A percentile compares a stretch with the other conserved stretches of the same genome.
phyloP scores from a whole-genome alignment of 495 filamentous ascomycete species.

The Trypethelium eluteriae region DNA sequence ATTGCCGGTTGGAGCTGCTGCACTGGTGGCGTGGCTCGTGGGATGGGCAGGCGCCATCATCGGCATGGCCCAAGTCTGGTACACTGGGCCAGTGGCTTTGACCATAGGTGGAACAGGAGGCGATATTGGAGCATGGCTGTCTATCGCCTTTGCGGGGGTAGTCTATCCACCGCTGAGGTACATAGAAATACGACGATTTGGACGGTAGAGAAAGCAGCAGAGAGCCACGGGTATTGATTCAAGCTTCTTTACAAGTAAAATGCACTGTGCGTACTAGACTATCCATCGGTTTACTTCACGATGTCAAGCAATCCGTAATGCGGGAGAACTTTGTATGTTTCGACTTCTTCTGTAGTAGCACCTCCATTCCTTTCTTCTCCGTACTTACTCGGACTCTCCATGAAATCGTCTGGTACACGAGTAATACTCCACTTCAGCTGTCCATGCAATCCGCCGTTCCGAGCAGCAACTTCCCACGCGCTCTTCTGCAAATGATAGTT shows the following conservation, averaged over 20 bases:
- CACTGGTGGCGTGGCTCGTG: conserved; percentile 53
- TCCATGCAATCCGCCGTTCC: conserved; percentile 23
- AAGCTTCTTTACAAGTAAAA: background rate
- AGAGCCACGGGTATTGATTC: background rate
- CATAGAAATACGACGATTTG: conserved; percentile 11
- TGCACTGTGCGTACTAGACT: background rate
- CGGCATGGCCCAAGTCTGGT: conserved; percentile 63
- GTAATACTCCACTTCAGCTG: conserved; percentile 22
- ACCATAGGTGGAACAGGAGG: conserved; percentile 34
- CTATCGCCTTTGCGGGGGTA: conserved; percentile 14
- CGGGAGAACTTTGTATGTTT: conserved; percentile 9
- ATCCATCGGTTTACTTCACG: conserved; percentile 10
- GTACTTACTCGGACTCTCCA: conserved; percentile 14
- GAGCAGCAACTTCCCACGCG: conserved; percentile 25
- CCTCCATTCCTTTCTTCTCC: conserved; percentile 14
- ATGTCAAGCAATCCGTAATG: conserved; percentile 15
- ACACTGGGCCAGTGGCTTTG: conserved; percentile 54
- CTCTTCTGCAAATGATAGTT: conserved; percentile 24
- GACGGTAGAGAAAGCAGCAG: conserved; percentile 6
- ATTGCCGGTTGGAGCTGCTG: conserved; percentile 57
- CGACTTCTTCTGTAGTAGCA: conserved; percentile 8
- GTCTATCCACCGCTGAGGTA: conserved; percentile 15
- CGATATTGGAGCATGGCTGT: conserved; percentile 23
- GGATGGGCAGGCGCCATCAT: conserved; percentile 64
- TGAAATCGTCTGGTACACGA: conserved; percentile 15